Evolutionary conservation across 1,139 yeast genomes (phyloP).

Genomic region (Scheffersomyces titani): DNA sequence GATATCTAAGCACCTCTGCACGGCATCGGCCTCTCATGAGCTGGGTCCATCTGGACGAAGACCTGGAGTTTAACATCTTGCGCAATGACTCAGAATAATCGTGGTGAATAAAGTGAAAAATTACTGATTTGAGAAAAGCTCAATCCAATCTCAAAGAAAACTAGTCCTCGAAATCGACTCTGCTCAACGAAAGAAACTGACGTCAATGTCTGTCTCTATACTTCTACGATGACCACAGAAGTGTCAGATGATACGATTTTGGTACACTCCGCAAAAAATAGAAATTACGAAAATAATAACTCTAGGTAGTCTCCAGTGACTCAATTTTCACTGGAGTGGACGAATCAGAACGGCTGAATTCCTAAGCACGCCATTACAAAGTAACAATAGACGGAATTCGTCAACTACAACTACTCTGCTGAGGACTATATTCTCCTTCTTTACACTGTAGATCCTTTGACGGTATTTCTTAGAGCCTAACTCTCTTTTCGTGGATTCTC

Average conservation of each 20-base stretch:
- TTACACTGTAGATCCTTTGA: not conserved
- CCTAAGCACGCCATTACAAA: not conserved
- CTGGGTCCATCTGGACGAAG: not conserved
- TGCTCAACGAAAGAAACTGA: not conserved
- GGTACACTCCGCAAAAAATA: not conserved
- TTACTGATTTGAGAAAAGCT: not conserved
- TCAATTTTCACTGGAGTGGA: not conserved
- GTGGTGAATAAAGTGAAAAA: not conserved
- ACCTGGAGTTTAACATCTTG: not conserved
- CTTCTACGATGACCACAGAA: not conserved
- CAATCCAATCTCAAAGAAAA: too few relatives aligned
- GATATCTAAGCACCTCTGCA: not conserved
- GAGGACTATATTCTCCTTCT: not conserved
- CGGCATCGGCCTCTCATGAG: not conserved
- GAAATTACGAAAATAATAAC: not conserved
- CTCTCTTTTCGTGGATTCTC: not conserved
- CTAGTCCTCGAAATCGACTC: not conserved
- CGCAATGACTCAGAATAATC: not conserved
- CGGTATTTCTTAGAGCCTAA: not conserved
- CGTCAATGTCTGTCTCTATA: not conserved
- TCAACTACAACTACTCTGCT: not conserved
- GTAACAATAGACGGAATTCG: not conserved
- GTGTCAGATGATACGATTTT: not conserved
- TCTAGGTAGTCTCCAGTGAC: not conserved
- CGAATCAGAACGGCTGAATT: constrained; percentile 1